phyloP scores from a whole-genome alignment of 2,329 filamentous ascomycete species.

The Tothia fuscella region DNA sequence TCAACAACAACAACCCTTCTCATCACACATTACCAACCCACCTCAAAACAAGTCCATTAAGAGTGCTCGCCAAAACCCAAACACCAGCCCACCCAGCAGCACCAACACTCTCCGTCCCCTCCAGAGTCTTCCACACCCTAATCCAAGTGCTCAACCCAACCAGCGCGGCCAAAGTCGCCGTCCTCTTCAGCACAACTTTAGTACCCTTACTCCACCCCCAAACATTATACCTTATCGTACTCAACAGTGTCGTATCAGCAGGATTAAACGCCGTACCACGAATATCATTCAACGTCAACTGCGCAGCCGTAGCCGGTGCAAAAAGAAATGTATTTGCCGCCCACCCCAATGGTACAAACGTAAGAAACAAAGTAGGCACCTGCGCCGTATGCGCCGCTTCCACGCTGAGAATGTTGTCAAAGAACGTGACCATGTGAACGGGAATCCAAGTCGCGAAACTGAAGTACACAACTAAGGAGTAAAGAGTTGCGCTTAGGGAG shows the following conservation, averaged over 20 bases:
- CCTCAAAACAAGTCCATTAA: conserved; percentile 46
- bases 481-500: conserved; percentile 59
- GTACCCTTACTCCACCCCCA: conserved; percentile 56
- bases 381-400: conserved; percentile 54
- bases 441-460: conserved; percentile 62
- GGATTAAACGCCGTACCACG: conserved; percentile 51
- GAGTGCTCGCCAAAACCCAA: conserved; percentile 56
- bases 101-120: conserved; percentile 57
- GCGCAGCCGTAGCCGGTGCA: conserved; percentile 46
- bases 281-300: conserved; percentile 34
- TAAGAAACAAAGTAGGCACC: conserved; percentile 33
- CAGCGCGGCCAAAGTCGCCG: conserved; percentile 34
- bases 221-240: conserved; percentile 61
- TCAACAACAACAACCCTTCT: no score
- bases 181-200: conserved; percentile 43
- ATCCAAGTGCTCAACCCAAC: conserved; percentile 46
- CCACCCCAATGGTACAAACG: conserved; percentile 56
- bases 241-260: conserved; percentile 48
- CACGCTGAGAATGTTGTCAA: conserved; percentile 58
- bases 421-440: conserved; percentile 59
- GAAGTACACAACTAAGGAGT: conserved; percentile 58
- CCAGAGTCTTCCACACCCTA: conserved; percentile 53
- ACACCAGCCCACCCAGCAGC: conserved; percentile 60
- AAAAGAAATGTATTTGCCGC: conserved; percentile 71
- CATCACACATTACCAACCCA: conserved; percentile 31